A percentile compares a stretch with the other conserved stretches of the same genome.
phyloP scores from a whole-genome alignment of 306 rosid species.

The Castanea crenata region DNA sequence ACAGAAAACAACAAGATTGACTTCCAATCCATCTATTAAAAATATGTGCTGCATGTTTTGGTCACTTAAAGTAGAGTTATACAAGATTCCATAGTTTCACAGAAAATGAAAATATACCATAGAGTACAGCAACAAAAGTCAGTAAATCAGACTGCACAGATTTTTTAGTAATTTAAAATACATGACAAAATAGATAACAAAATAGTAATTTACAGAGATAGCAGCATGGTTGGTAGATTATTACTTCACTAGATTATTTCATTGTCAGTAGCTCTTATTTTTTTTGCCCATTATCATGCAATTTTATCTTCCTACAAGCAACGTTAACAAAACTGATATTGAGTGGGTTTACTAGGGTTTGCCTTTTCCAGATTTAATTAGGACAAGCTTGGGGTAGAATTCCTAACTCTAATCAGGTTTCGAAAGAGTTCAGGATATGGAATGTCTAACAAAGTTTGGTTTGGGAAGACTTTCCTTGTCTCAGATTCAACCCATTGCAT shows the following conservation, averaged over 20 bases:
- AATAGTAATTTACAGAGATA: not conserved
- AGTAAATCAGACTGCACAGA: not conserved
- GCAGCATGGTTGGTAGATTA: too few relatives aligned
- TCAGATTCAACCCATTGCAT: not conserved
- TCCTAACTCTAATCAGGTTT: not conserved
- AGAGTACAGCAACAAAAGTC: not conserved
- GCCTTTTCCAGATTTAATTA: not conserved
- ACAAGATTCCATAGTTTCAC: too few relatives aligned
- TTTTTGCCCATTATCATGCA: not conserved
- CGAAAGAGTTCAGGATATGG: not conserved
- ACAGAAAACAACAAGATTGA: too few relatives aligned
- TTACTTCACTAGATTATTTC: too few relatives aligned
- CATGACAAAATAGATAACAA: not conserved
- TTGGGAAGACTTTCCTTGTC: not conserved
- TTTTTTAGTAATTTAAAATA: not conserved
- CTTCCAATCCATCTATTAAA: too few relatives aligned
- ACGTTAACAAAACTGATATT: not conserved
- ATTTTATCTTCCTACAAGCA: not conserved
- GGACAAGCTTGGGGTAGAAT: not conserved
- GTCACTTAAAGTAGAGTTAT: not conserved
- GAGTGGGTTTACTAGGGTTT: not conserved
- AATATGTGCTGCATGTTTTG: not conserved
- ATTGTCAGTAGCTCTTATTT: not conserved
- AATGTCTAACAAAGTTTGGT: not conserved
- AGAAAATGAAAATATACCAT: not conserved